These are phyloP conservation scores for Acer yangbiense DNA, from an alignment of 345 rosid genomes.

Conservation along the genomic window DNA sequence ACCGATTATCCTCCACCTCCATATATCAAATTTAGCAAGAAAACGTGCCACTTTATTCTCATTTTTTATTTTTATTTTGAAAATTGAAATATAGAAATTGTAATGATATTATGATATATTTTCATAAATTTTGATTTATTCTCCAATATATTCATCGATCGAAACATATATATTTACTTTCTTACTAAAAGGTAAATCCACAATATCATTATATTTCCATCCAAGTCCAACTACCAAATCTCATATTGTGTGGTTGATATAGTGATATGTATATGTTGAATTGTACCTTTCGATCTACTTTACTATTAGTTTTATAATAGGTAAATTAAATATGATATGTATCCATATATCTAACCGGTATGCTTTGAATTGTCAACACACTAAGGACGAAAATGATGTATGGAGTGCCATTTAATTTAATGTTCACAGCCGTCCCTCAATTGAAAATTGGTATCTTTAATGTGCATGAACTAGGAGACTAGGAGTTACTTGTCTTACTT, in stretches of 20 bases:
- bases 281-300: neutral
- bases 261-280: neutral
- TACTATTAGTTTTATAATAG: neutral
- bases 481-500: neutral
- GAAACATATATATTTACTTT: too few species aligned
- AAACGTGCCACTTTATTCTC: too few species aligned
- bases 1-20: too few species aligned
- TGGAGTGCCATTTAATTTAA: neutral
- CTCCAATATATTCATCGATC: too few species aligned
- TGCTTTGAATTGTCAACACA: conserved; percentile 5
- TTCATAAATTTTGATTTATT: too few species aligned
- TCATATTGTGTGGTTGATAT: neutral
- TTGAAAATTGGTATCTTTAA: neutral
- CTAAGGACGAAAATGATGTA: neutral
- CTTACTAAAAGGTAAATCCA: too few species aligned
- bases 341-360: neutral
- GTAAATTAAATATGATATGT: neutral
- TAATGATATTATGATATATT: too few species aligned
- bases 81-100: too few species aligned
- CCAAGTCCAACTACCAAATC: too few species aligned
- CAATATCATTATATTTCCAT: too few species aligned
- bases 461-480: neutral
- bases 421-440: neutral
- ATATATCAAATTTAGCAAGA: too few species aligned
- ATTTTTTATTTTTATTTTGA: too few species aligned